A percentile compares a stretch with the other conserved stretches of the same genome.
phyloP scores from a whole-genome alignment of 2,329 filamentous ascomycete genomes.

The Drechmeria coniospora region DNA sequence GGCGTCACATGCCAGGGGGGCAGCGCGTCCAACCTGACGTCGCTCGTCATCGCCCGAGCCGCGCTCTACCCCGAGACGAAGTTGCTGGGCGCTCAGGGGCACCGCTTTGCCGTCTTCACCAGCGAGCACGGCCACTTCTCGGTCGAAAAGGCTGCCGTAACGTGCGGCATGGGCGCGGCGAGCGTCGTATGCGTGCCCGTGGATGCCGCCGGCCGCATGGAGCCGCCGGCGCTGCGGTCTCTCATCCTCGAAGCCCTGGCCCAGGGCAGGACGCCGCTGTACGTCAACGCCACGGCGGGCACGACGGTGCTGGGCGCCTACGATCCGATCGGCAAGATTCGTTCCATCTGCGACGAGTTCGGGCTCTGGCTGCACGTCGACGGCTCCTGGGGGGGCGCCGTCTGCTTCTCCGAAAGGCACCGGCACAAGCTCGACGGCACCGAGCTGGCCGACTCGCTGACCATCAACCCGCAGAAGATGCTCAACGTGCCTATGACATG shows the following conservation, averaged over 20 bases:
- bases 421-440: slow-evolving; percentile 50
- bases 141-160: slow-evolving; percentile 79
- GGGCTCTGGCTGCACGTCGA: slow-evolving; percentile 86
- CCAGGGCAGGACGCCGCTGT: slow-evolving; percentile 67
- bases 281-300: slow-evolving; percentile 86
- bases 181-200: slow-evolving; percentile 61
- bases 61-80: slow-evolving; percentile 69
- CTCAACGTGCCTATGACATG: slow-evolving; percentile 80
- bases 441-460: slow-evolving; percentile 62
- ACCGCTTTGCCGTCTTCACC: slow-evolving; percentile 73
- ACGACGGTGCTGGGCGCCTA: slow-evolving; percentile 85
- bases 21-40: slow-evolving; percentile 67
- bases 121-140: slow-evolving; percentile 83
- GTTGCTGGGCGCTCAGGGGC: slow-evolving; percentile 46
- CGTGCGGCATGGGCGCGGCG: slow-evolving; percentile 63
- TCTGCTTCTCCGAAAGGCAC: slow-evolving; percentile 56
- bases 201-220: slow-evolving; percentile 57
- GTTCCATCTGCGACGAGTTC: slow-evolving; percentile 52
- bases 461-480: slow-evolving; percentile 96
- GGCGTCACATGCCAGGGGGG: slow-evolving; percentile 70
- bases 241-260: slow-evolving; percentile 45
- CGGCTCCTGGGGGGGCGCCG: slow-evolving; percentile 75
- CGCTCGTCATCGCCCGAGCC: slow-evolving; percentile 76
- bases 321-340: slow-evolving; percentile 60
- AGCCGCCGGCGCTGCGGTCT: slow-evolving; percentile 44